Percentiles rank a stretch among this genome's conserved stretches.
These are phyloP conservation scores for Saccharomyces mikatae DNA, from an alignment of 805 yeast species.

Conservation along the genomic window DNA sequence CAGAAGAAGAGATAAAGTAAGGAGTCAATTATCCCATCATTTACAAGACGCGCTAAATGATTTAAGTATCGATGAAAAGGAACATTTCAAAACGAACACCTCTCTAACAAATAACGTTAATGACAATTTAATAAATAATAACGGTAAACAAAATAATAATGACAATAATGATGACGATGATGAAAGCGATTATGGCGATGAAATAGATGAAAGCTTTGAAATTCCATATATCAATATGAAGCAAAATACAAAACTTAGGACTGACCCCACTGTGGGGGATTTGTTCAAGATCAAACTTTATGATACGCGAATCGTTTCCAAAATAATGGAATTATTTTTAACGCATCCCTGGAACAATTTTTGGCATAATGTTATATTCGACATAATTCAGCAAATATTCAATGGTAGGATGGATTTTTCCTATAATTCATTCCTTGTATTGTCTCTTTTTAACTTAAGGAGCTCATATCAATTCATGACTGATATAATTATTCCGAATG, in stretches of 20 bases:
- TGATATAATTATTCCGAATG: background rate
- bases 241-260: conserved; percentile 38
- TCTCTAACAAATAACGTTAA: background rate
- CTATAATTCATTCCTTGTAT: conserved; percentile 66
- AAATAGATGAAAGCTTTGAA: conserved; percentile 30
- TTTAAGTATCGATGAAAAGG: conserved; percentile 12
- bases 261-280: conserved; percentile 76
- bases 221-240: conserved; percentile 32
- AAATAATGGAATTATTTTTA: conserved; percentile 69
- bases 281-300: conserved; percentile 70
- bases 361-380: conserved; percentile 94
- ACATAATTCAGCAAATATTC: conserved; percentile 87
- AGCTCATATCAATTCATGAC: conserved; percentile 14
- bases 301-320: conserved; percentile 61
- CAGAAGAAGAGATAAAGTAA: conserved; percentile 56
- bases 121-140: background rate
- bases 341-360: conserved; percentile 94
- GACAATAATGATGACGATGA: conserved; percentile 9
- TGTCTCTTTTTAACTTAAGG: conserved; percentile 23
- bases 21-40: conserved; percentile 43
- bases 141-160: conserved; percentile 1
- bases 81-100: background rate
- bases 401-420: conserved; percentile 83
- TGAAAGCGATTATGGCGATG: conserved; percentile 14
- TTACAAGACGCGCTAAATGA: conserved; percentile 30